phyloP scores from a whole-genome alignment of 148 eudicot species.

The Hydrangea macrophylla region DNA sequence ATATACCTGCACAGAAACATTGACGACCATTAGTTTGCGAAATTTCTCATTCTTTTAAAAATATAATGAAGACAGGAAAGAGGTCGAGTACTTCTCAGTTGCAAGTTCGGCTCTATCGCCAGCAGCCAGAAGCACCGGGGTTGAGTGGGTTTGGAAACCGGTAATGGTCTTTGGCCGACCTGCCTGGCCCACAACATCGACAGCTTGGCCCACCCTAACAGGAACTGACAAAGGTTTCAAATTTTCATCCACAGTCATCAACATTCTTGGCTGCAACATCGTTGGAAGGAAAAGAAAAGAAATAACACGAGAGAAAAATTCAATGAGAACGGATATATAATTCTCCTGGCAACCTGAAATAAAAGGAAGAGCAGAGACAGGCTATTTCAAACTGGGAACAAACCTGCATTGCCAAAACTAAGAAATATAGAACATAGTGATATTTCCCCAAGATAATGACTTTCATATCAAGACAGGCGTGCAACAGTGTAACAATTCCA shows the following conservation, averaged over 20 bases:
- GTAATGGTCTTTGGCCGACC: slow-evolving; percentile 95
- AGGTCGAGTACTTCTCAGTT: slow-evolving; percentile 68
- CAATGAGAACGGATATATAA: neutral
- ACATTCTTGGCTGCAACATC: slow-evolving; percentile 80
- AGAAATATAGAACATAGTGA: slow-evolving; percentile 83
- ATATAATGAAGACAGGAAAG: neutral
- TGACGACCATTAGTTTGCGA: slow-evolving; percentile 4
- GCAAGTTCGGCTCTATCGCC: slow-evolving; percentile 98
- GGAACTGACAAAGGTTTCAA: slow-evolving; percentile 92
- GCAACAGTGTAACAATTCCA: slow-evolving; percentile 70
- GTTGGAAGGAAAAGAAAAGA: neutral
- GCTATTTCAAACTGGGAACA: neutral
- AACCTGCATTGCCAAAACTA: slow-evolving; percentile 93
- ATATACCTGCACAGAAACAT: slow-evolving; percentile 56
- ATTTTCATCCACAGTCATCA: slow-evolving; percentile 88
- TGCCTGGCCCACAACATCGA: slow-evolving; percentile 97
- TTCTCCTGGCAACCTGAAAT: neutral
- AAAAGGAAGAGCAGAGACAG: neutral
- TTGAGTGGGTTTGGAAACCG: slow-evolving; percentile 92
- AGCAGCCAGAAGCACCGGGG: slow-evolving; percentile 89
- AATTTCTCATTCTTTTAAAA: neutral
- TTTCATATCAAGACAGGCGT: slow-evolving; percentile 87
- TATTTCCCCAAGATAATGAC: slow-evolving; percentile 78
- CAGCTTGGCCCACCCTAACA: slow-evolving; percentile 95
- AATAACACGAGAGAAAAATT: too few relatives aligned